Conservation (phyloP, 768 basidiomycete species). For the Pleurotus platypus region DNA sequence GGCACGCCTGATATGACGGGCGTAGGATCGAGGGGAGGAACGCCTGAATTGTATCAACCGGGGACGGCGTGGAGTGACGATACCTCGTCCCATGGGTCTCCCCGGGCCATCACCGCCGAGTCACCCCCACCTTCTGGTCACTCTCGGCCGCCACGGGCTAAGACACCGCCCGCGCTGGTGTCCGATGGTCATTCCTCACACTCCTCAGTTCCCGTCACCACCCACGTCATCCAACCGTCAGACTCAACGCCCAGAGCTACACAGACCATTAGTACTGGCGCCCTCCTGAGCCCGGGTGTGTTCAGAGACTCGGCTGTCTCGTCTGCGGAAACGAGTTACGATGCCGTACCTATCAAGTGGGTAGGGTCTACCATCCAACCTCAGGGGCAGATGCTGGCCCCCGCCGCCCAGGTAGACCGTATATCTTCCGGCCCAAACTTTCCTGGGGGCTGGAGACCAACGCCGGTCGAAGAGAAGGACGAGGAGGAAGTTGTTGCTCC, state of each 20-base stretch:
- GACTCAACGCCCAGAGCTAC: slow-evolving; percentile 3
- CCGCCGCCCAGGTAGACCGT: slow-evolving; percentile 13
- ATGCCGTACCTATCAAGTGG: slow-evolving; percentile 58
- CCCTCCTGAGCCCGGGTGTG: slow-evolving; percentile 52
- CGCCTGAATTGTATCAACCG: slow-evolving; percentile 18
- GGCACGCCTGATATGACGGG: slow-evolving; percentile 65
- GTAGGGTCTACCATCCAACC: slow-evolving; percentile 34
- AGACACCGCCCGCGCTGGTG: slow-evolving; percentile 35
- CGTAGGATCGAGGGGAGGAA: slow-evolving; percentile 38
- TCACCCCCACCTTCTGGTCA: slow-evolving; percentile 6
- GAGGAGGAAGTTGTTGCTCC: slow-evolving; percentile 17
- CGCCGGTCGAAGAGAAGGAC: slow-evolving; percentile 47
- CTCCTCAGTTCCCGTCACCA: slow-evolving; percentile 2
- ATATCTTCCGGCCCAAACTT: slow-evolving; percentile 32
- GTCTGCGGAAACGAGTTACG: slow-evolving; percentile 37
- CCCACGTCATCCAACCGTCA: slow-evolving; percentile 3
- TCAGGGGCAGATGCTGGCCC: slow-evolving; percentile 5
- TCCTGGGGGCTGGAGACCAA: slow-evolving; percentile 54
- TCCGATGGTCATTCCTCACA: slow-evolving; percentile 19
- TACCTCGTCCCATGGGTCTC: slow-evolving; percentile 21
- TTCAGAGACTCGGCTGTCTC: slow-evolving; percentile 71
- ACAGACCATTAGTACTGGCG: slow-evolving; percentile 3
- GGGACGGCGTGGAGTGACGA: slow-evolving; percentile 15
- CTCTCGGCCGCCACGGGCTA: slow-evolving; percentile 24
- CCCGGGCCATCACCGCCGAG: neutral